phyloP scores from a whole-genome alignment of 2,329 filamentous ascomycete genomes.

The Phialocephala sp. region DNA sequence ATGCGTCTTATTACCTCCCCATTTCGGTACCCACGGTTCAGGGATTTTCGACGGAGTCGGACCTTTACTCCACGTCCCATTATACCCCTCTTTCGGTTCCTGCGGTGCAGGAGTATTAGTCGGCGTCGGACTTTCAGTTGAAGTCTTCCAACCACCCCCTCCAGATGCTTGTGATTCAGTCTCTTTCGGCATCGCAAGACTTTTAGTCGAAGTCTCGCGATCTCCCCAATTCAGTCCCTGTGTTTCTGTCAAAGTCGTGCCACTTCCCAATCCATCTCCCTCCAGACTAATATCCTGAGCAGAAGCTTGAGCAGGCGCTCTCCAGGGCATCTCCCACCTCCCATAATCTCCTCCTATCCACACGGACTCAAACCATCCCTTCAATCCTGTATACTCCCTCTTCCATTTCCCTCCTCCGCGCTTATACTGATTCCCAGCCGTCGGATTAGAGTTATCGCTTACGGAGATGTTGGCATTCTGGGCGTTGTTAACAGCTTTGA shows the following conservation, averaged over 20 bases:
- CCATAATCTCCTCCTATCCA: not conserved
- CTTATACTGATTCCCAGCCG: slow-evolving; percentile 14
- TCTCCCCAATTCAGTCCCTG: not conserved
- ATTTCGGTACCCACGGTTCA: not conserved
- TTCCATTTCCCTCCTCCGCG: not conserved
- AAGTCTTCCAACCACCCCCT: not conserved
- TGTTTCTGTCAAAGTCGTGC: not conserved
- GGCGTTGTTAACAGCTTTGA: slow-evolving; percentile 16
- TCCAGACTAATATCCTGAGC: not conserved
- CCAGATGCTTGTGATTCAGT: not conserved
- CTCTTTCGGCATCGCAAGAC: not conserved
- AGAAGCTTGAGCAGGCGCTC: not conserved
- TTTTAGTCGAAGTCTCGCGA: not conserved
- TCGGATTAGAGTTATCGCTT: slow-evolving; percentile 11
- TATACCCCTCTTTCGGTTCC: not conserved
- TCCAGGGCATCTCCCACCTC: not conserved
- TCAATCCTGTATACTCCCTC: not conserved
- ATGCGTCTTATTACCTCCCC: not conserved
- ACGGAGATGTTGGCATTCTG: slow-evolving; percentile 14
- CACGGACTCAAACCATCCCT: not conserved
- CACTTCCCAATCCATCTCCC: not conserved
- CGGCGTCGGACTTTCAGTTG: not conserved
- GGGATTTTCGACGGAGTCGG: not conserved
- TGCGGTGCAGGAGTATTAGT: not conserved
- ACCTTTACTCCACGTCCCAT: not conserved